Evolutionary conservation across 2,329 filamentous ascomycete genomes (phyloP), one percentile per base, ranked within the genome.

Genomic region (Chaetomium sp.): DNA sequence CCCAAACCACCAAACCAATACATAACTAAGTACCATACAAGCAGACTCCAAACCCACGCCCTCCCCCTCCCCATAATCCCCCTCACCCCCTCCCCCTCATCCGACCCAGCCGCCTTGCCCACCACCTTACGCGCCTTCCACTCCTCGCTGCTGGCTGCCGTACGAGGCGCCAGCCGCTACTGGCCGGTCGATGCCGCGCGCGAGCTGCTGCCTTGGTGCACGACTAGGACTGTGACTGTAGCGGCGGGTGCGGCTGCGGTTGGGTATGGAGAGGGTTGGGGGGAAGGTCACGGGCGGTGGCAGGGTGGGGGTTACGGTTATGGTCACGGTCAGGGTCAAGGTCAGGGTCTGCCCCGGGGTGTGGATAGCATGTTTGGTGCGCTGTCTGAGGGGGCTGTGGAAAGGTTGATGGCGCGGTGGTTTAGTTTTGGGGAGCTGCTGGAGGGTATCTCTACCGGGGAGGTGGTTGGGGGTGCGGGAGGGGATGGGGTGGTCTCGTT

Each of bases 51-150:
- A 16, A 68, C 23, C 2, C 25, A 70, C 47, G 73, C 71, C 35
- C 69, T 73, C 45, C 72, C 73, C 13, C 69, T 81, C 8, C 78
- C 79, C 5, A 69, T 83, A 42, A 72, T 85, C 21, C 82, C 81
- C 2, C 72, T 84, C 55, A 57, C 71, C 75, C 19, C 74, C 74
- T 1, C 64, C 74, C 47, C 65, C 70, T 12, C 73, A 75, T 16
- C 55, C 33, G 55, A 42, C 35, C 21, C 55, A 16, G 21, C 35
- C 55, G 35, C 55, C 16, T 72, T 83, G 19, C 73, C 76, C n/a
- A 60, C 70, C 1, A 75, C 73, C 10, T 71, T 85, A 25, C 72
- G 74, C n/a, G 68, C 73, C 0, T 78, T 84, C 62, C 73, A 75
- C 59, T 69, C 69, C 54, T 74, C 77, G 64, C 65, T 76, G 25